Evolutionary conservation across 202 grass and related monocot species (phyloP), one percentile per base, ranked within the genome.

Genomic region (Hordeum pubiflorum): DNA sequence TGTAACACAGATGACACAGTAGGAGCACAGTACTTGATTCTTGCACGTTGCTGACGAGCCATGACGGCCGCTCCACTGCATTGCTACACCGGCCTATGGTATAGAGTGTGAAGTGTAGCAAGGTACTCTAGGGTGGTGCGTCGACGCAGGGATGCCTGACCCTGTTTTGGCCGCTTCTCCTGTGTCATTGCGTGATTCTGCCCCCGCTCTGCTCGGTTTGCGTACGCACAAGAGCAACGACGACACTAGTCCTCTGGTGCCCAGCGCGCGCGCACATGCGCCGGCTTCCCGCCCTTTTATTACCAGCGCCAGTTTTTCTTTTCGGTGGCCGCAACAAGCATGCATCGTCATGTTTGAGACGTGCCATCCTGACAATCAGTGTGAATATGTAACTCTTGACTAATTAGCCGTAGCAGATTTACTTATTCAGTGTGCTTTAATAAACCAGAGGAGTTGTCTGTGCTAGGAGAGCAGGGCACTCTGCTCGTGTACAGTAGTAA

Each of bases 101-200:
- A 58, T 59, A 18, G 6, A 3, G 23, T 3, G 59, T 31, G 26
- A 62, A 8, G 26, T 29, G 1, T 8, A 17, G 38, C 0, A 4
- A 33, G 17, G 48, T 33, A 55, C 70, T 34, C 24, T 62, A 62
- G 59, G 46, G 24, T n/a, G 7, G 5, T 31, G 36, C n/a, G 20
- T 43, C 14, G 8, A 2, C 8, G 18, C 50, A 58, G 54, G 74
- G 65, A 78, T 84, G 82, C n/a, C 66, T 79, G 76, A 39, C 58
- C 48, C 8, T n/a, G 2, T 74, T 63, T 73, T 72, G 76, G 75
- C 23, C 7, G 7, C 21, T 41, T 67, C 22, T 77, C 22, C 34
- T 67, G 36, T 46, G 50, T 24, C 72, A 20, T 63, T 9, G 67
- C 55, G 55, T 10, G 55, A 58, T 48, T 48, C 36, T 37, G 43